A percentile compares a stretch with the other conserved stretches of the same genome.
These are phyloP conservation scores for Coemansia sp. DNA, from an alignment of 192 early-diverging fungal species.

Conservation along the genomic window DNA sequence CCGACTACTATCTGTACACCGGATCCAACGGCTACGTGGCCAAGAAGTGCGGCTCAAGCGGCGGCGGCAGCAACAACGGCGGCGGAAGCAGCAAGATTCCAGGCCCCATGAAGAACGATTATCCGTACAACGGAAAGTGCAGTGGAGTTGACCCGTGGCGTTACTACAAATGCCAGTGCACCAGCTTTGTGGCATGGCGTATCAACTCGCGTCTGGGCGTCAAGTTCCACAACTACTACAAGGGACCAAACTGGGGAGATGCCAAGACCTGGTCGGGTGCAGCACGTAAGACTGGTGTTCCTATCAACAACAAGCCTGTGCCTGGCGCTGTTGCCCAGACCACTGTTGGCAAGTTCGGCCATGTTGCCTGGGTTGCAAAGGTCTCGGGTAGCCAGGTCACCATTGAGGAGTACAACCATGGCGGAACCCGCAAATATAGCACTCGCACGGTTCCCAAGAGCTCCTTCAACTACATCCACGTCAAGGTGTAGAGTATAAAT, in stretches of 20 bases:
- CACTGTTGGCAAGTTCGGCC: slow-evolving; percentile 24
- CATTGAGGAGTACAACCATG: slow-evolving; percentile 48
- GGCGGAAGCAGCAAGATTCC: slow-evolving; percentile 19
- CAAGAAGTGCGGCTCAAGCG: slow-evolving; percentile 9
- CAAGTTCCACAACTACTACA: slow-evolving; percentile 50
- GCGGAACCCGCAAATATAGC: slow-evolving; percentile 22
- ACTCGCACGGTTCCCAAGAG: slow-evolving; percentile 36
- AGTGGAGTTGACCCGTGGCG: slow-evolving; percentile 31
- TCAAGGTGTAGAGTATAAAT: slow-evolving; percentile 13
- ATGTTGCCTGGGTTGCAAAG: slow-evolving; percentile 48
- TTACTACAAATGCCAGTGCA: slow-evolving; percentile 50
- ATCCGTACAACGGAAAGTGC: slow-evolving; percentile 35
- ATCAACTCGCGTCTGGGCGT: slow-evolving; percentile 48
- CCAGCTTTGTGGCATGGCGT: slow-evolving; percentile 47
- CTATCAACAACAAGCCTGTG: slow-evolving; percentile 25
- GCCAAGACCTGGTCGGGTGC: slow-evolving; percentile 21
- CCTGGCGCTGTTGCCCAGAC: slow-evolving; percentile 25
- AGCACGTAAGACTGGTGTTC: slow-evolving; percentile 22
- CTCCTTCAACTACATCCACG: slow-evolving; percentile 44
- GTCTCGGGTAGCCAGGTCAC: slow-evolving; percentile 44
- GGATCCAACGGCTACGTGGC: slow-evolving; percentile 23
- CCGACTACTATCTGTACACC: slow-evolving; percentile 24
- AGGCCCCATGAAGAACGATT: slow-evolving; percentile 46
- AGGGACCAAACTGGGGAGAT: slow-evolving; percentile 25
- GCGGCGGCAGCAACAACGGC: slow-evolving; percentile 11